These are phyloP conservation scores for Camellia sinensis DNA, from an alignment of 148 eudicot species.

Conservation along the genomic window DNA sequence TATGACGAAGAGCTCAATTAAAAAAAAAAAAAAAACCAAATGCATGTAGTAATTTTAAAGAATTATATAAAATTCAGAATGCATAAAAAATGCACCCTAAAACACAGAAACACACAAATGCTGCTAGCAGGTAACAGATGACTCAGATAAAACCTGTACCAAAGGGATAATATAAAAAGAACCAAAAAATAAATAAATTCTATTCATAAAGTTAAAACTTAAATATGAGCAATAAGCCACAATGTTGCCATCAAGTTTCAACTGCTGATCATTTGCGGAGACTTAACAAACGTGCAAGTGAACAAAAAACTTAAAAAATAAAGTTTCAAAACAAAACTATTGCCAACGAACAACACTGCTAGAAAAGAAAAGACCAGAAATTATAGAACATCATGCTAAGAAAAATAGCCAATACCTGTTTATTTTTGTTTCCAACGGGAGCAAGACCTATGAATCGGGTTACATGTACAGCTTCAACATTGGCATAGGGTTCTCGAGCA, in stretches of 20 bases:
- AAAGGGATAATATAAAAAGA: background rate
- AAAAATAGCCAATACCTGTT: conserved; percentile 52
- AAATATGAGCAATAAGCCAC: background rate
- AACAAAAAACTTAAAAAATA: background rate
- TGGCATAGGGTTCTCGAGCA: conserved; percentile 85
- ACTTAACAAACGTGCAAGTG: background rate
- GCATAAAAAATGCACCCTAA: background rate
- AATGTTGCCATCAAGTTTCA: background rate
- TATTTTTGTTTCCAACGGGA: conserved; percentile 83
- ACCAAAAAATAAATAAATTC: background rate
- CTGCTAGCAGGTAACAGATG: conserved; percentile 5
- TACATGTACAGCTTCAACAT: conserved; percentile 71
- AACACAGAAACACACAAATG: background rate
- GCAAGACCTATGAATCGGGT: conserved; percentile 97
- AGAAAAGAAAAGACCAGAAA: background rate
- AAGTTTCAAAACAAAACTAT: background rate
- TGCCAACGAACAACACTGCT: background rate
- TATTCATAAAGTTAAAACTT: background rate
- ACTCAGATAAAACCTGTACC: background rate
- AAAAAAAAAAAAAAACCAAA: conserved; percentile 2
- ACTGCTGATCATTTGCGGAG: background rate
- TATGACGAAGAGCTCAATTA: background rate
- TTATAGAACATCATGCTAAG: background rate
- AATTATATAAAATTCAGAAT: background rate
- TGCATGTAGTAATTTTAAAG: background rate